Evolutionary conservation across 192 early-diverging fungal genomes (phyloP).

Genomic region (Mortierella claussenii): DNA sequence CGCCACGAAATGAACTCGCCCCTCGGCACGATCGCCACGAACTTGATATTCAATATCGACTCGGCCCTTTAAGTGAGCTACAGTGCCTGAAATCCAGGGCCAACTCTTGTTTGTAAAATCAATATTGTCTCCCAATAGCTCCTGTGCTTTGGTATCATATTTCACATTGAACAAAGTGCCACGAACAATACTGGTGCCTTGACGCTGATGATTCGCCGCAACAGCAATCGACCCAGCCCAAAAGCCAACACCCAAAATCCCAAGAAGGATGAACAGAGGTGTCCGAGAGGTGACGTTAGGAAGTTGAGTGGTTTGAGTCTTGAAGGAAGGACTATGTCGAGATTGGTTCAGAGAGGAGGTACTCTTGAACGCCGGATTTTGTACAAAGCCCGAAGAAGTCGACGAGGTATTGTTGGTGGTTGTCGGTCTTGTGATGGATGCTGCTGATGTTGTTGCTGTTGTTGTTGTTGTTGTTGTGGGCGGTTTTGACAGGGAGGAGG

Average conservation of each 20-base stretch:
- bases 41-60: conserved; percentile 66
- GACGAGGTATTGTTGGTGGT: conserved; percentile 1
- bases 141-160: conserved; percentile 58
- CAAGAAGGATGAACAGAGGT: conserved; percentile 36
- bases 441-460: too few species aligned
- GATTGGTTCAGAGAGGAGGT: conserved; percentile 42
- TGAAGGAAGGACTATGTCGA: conserved; percentile 32
- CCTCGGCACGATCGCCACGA: conserved; percentile 60
- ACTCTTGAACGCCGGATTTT: conserved; percentile 43
- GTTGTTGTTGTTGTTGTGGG: too few species aligned
- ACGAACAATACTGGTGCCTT: conserved; percentile 63
- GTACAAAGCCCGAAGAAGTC: conserved; percentile 1
- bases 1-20: conserved; percentile 54
- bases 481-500: background rate
- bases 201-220: conserved; percentile 68
- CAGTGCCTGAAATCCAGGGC: conserved; percentile 72
- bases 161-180: conserved; percentile 69
- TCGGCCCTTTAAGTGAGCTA: conserved; percentile 70
- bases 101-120: conserved; percentile 61
- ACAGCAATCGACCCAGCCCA: conserved; percentile 63
- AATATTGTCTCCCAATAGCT: conserved; percentile 62
- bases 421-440: background rate
- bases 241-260: conserved; percentile 55
- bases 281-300: conserved; percentile 33
- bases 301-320: conserved; percentile 33